Base-by-base conservation (phyloP, 2,329 filamentous ascomycete genomes). In the Penicillium olsonii region DNA sequence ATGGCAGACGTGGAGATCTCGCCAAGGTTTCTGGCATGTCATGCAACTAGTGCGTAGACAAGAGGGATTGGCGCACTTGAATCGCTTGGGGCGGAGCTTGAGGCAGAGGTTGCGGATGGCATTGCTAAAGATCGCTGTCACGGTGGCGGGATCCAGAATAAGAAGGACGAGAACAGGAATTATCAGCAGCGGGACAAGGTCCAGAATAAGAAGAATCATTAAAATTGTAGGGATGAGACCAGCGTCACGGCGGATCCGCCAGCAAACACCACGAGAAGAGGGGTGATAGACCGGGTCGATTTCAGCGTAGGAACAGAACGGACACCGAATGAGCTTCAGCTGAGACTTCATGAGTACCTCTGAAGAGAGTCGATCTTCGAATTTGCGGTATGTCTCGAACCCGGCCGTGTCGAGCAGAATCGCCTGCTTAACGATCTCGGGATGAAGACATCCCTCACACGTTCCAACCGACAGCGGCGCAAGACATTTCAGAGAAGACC, bases 231-330 rank as follows among this genome's bases (percentile, higher is more conserved):
- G 63, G 12, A 83, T 68, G 29, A 55, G 29, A 7, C 51, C 84
- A 64, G 50, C 85, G 71, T 79, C 75, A 33, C 77, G 70, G 51
- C 81, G 81, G 48, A 88, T 68, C 37, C 76, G 81, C 66, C 86
- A 82, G 19, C 74, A 73, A 19, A 80, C 70, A 48, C 82, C 78
- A 43, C 72, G 70, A 38, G 71, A 71, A 10, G 56, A 70, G 33
- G 84, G 84, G 18, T 86, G 75, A 65, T 88, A 89, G 15, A 87
- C 75, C 48, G 89, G 86, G 68, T 96, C 90, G 20, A 91, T 79
- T 75, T 97, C 94, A 26, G 90, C 90, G 65, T 97, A 99, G 57
- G 80, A 80, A 76, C 92, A 99, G 66, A 95, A 96, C 0, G 92
- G 91, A 63, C 94, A 97, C 33, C 86, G 85, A 40, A 94, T 79